Evolutionary conservation across 164 flowering plant genomes (phyloP), one percentile per base, ranked within the genome.

Genomic region (Umbilicus rupestris): DNA sequence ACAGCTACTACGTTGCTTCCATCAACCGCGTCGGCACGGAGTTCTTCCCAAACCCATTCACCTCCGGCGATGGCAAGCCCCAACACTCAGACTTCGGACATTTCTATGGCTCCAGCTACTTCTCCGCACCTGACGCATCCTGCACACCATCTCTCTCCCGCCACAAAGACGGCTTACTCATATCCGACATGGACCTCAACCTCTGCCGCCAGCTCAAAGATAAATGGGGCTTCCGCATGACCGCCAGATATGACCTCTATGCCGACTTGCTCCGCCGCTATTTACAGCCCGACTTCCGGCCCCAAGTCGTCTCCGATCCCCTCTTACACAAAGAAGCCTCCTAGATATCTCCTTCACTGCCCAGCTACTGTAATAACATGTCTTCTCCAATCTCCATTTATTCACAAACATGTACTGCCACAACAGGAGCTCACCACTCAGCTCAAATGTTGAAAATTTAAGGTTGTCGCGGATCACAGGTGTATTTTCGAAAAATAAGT

Each of bases 191-290:
- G 92, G 97, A 94, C 74, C 89, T 94, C 63, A 94, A 94, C 78
- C 89, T 94, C 39, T 94, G 99, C 63, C 76, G 96, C 73, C 99
- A 94, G 76, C 70, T 87, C 29, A 94, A 94, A 79, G 99, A 94
- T 78, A 91, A 91, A 75, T 94, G 99, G 97, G 96, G 97, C 9
- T 89, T 92, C 71, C 83, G 87, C 31, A 95, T 95, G 99, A 95
- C 99, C 74, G 88, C 96, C 20, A 76, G 97, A 37, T 95, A 95
- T 68, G 96, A 92, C 17, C 0, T 86, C 59, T 92, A 92, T 71
- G 80, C 83, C 0, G 86, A 87, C 16, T 24, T 88, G 78, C 85
- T 92, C 39, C 75, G 74, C 15, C 79, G 60, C 16, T 92, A 89
- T 69, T 28, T 86, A 68, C 85, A 80, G 75, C 92, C 92, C 14